These are phyloP conservation scores for Venturia asperata DNA, from an alignment of 2,329 filamentous ascomycete genomes.

Conservation along the genomic window DNA sequence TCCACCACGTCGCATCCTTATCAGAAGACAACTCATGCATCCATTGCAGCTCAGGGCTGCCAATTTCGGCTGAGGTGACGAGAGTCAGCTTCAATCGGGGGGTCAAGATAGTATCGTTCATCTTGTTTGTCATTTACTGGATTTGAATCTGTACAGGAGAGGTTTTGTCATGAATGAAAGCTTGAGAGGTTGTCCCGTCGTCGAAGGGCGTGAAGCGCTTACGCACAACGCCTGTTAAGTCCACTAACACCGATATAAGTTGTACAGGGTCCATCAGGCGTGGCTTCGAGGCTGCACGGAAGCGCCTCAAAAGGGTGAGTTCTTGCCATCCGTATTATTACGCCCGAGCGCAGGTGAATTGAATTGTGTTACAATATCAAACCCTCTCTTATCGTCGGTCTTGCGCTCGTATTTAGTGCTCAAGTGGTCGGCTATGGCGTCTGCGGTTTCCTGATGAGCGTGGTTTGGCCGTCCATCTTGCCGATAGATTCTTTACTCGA, in stretches of 20 bases:
- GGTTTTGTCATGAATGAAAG: background rate
- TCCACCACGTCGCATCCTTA: constrained; percentile 29
- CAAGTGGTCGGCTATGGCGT: constrained; percentile 22
- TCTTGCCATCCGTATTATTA: no score
- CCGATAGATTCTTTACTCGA: constrained; percentile 15
- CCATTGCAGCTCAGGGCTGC: constrained; percentile 31
- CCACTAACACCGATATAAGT: no score
- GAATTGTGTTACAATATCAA: constrained; percentile 19
- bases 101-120: constrained; percentile 28
- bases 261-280: no score
- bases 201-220: no score
- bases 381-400: background rate
- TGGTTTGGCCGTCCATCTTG: constrained; percentile 20
- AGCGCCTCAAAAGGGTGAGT: no score
- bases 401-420: constrained; percentile 19
- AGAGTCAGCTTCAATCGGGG: constrained; percentile 29
- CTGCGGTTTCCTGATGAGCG: constrained; percentile 19
- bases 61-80: constrained; percentile 27
- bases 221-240: no score
- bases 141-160: background rate
- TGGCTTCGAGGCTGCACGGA: no score
- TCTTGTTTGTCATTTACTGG: constrained; percentile 15
- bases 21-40: constrained; percentile 30
- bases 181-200: no score
- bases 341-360: no score